Percentiles rank a stretch among this genome's conserved stretches.
phyloP scores from a whole-genome alignment of 345 rosid species.

The Sonneratia caseolaris region DNA sequence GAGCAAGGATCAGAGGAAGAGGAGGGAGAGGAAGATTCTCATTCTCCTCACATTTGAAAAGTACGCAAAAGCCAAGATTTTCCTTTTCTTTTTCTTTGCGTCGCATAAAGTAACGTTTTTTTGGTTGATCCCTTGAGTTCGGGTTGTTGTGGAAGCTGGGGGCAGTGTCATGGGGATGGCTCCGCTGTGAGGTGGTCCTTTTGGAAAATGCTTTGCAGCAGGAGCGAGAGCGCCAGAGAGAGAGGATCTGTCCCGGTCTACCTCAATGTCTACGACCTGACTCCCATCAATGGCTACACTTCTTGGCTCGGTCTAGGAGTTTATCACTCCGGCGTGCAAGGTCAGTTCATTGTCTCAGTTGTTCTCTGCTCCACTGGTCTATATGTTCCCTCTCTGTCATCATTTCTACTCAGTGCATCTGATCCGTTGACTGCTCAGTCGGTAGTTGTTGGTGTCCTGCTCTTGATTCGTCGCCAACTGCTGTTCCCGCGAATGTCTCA shows the following conservation, averaged over 20 bases:
- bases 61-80: too few species aligned
- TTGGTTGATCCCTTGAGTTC: neutral
- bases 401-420: too few species aligned
- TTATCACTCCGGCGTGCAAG: conserved; percentile 98
- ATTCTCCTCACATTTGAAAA: too few species aligned
- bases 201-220: conserved; percentile 55
- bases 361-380: neutral
- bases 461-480: too few species aligned
- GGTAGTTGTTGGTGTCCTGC: too few species aligned
- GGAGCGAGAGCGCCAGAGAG: conserved; percentile 26
- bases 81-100: too few species aligned
- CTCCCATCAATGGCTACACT: conserved; percentile 89
- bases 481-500: too few species aligned
- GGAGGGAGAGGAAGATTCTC: too few species aligned
- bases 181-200: neutral
- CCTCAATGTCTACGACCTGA: conserved; percentile 94
- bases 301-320: conserved; percentile 98
- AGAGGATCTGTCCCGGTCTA: conserved; percentile 77
- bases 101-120: neutral
- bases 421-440: neutral
- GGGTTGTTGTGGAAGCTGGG: neutral
- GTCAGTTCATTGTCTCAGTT: conserved; percentile 22
- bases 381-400: neutral
- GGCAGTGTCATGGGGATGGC: neutral
- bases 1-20: too few species aligned